phyloP scores from a whole-genome alignment of 805 yeast species.

The Spathaspora sp. region DNA sequence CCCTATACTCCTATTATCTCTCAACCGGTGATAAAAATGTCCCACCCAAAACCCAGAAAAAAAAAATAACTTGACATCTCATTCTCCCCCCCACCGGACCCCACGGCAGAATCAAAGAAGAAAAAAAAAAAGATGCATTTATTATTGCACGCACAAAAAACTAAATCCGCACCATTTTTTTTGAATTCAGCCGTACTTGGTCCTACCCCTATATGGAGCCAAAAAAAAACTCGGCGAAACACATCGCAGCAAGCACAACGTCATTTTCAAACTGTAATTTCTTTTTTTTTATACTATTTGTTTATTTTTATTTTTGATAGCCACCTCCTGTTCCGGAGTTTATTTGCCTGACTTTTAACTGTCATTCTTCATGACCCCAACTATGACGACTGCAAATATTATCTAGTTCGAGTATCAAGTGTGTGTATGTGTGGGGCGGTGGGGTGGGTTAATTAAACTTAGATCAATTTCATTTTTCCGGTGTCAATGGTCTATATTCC shows the following conservation, averaged over 20 bases:
- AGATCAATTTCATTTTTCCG: background rate
- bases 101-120: conserved; percentile 1
- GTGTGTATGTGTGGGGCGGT: background rate
- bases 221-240: background rate
- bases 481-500: background rate
- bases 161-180: background rate
- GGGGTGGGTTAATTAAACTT: background rate
- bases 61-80: background rate
- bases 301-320: background rate
- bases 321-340: background rate
- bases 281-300: background rate
- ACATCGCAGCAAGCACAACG: background rate
- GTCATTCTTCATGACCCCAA: background rate
- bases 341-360: background rate
- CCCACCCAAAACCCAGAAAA: background rate
- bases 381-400: background rate
- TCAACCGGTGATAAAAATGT: background rate
- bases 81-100: background rate
- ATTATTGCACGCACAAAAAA: background rate
- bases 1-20: background rate
- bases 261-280: background rate
- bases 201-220: background rate
- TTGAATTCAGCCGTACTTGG: background rate
- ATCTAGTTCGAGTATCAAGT: background rate
- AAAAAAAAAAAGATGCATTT: background rate